Evolutionary conservation across 2,329 filamentous ascomycete species (phyloP), one percentile per base, ranked within the genome.

Genomic region (Arthrobotrys iridis): DNA sequence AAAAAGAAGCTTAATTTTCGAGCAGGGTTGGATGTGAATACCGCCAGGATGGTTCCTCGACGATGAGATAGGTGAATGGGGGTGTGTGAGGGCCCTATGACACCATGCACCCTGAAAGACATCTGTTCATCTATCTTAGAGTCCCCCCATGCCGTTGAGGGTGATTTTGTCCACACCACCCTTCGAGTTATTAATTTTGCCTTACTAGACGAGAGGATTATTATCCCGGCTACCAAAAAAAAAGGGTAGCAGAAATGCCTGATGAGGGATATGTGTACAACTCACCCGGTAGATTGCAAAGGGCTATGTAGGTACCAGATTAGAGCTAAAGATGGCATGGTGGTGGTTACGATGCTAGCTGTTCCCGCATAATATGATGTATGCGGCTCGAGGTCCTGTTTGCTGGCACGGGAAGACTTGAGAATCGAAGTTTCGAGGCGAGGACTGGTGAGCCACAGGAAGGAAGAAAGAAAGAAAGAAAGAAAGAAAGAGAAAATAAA

Each of bases 371-470:
- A 74, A 52, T 45, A 45, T 60, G 41, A 48, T 55, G 40, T 58
- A 66, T 62, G 70, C 45, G 52, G 40, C 57, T 58, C 37, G 46
- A 52, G 6, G 45, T 35, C 20, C 22, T 43, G 57, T 57, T 75
- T 35, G 71, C 46, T 75, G 71, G 71, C 71, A 75, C 71, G 71
- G 71, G 63, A 67, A 50, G 57, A 18, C n/a, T n/a, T n/a, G n/a
- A 20, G 8, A 6, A 24, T 50, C 7, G 57, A 66, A 60, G 45
- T 28, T 75, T 68, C 58, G 63, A 75, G 71, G 71, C 71, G 71
- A 67, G 40, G n/a, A 50, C 35, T 15, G 15, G 35, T 10, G 15
- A 40, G n/a, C 10, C 43, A 48, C 15, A 2, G 22, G 22, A n/a
- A 22, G n/a, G 3, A 43, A 18, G n/a, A 43, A 20, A 6, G n/a